Evolutionary conservation across 306 rosid species (phyloP).

Genomic region (Macrotyloma uniflorum): DNA sequence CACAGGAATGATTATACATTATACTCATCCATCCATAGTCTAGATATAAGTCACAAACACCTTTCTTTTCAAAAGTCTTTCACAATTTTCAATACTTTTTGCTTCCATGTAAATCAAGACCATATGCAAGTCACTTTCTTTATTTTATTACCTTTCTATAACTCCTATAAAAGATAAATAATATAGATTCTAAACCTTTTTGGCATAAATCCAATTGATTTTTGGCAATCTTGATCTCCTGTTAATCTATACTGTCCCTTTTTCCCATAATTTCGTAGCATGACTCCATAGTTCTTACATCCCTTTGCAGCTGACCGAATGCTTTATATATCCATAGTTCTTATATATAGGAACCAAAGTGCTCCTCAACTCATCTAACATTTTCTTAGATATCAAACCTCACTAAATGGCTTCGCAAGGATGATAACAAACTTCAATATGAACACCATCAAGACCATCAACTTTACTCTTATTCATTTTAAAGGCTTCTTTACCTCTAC

Average conservation of each 20-base stretch:
- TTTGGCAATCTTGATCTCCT: background rate
- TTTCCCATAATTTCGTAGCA: background rate
- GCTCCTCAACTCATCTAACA: background rate
- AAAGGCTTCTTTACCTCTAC: background rate
- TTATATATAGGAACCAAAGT: background rate
- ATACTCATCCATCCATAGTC: no score
- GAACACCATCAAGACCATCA: background rate
- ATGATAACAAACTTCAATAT: background rate
- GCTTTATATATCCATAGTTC: background rate
- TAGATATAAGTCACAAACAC: background rate
- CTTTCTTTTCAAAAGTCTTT: background rate
- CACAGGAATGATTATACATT: no score
- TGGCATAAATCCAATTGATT: background rate
- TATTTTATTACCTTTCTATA: background rate
- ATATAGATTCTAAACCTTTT: background rate
- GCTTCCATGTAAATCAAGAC: background rate
- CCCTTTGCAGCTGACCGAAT: background rate
- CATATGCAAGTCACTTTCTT: background rate
- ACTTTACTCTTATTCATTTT: background rate
- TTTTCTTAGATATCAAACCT: background rate
- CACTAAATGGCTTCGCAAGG: background rate
- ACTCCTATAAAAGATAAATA: background rate
- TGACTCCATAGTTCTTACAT: background rate
- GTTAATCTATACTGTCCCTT: background rate
- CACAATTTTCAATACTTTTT: no score